A percentile compares a stretch with the other conserved stretches of the same genome.
Evolutionary conservation across 495 filamentous ascomycete genomes (phyloP).

Genomic region (Xylaria venustula): DNA sequence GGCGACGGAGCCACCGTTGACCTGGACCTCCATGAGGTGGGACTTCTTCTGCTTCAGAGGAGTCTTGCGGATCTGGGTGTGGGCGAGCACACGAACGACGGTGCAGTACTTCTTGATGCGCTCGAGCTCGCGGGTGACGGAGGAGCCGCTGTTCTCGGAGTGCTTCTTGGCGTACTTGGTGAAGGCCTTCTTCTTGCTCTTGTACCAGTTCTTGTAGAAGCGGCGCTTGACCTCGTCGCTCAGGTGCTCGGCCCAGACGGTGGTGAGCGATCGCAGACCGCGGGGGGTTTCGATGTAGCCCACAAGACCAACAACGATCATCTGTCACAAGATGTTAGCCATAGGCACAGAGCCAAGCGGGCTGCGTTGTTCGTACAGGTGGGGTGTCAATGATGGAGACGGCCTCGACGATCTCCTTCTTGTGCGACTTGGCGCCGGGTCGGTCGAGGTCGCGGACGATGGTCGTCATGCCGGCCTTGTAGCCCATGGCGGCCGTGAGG

Average conservation of each 20-base stretch:
- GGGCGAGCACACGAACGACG: constrained; percentile 97
- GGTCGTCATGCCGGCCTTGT: constrained; percentile 99
- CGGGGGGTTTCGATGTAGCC: constrained; percentile 99
- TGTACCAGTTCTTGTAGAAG: constrained; percentile 99
- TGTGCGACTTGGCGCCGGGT: constrained; percentile 99
- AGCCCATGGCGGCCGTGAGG: constrained; percentile 96
- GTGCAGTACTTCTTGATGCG: constrained; percentile 99
- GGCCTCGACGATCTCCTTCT: constrained; percentile 99
- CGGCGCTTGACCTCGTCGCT: constrained; percentile 97
- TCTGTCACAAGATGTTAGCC: constrained; percentile 69
- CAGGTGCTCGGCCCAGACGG: constrained; percentile 99
- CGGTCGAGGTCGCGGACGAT: constrained; percentile 99
- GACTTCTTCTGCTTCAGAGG: constrained; percentile 99
- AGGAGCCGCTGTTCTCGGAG: constrained; percentile 83
- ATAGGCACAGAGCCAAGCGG: constrained; percentile 60
- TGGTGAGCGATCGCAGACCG: constrained; percentile 98
- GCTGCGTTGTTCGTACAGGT: constrained; percentile 82
- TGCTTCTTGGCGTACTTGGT: constrained; percentile 99
- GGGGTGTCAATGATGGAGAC: constrained; percentile 99
- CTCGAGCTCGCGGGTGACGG: constrained; percentile 94
- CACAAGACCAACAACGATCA: constrained; percentile 98
- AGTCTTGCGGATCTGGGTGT: constrained; percentile 99
- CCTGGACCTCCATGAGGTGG: constrained; percentile 99
- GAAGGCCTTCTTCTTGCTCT: constrained; percentile 99
- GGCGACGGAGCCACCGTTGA: constrained; percentile 92